Conservation (phyloP, 1,284 basidiomycete species). For the Melampsora occidentalis region DNA sequence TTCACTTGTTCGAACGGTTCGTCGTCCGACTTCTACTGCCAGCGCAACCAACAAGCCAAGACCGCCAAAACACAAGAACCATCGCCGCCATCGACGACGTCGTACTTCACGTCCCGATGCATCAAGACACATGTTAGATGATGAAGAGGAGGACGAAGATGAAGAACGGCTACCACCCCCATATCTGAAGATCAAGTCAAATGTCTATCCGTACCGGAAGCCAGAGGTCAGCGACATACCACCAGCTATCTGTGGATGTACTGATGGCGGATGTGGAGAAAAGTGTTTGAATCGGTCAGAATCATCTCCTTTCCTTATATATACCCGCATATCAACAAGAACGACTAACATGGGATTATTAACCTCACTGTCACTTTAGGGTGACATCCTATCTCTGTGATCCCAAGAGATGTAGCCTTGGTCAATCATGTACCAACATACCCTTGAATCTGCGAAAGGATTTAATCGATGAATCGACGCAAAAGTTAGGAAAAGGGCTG, state of each 20-base stretch:
- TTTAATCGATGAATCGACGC: slow-evolving; percentile 26
- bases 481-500: slow-evolving; percentile 30
- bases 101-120: slow-evolving; percentile 2
- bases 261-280: slow-evolving; percentile 36
- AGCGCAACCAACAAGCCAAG: neutral
- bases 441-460: slow-evolving; percentile 40
- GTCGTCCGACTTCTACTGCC: slow-evolving; percentile 11
- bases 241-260: slow-evolving; percentile 36
- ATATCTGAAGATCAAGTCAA: slow-evolving; percentile 42
- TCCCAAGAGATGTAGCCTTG: slow-evolving; percentile 31
- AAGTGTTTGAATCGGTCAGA: slow-evolving; percentile 39
- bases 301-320: neutral
- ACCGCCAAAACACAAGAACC: slow-evolving; percentile 1
- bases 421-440: slow-evolving; percentile 36
- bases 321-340: neutral
- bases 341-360: neutral
- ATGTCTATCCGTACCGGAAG: slow-evolving; percentile 32
- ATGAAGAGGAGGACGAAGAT: neutral
- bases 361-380: neutral
- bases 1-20: slow-evolving; percentile 12
- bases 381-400: slow-evolving; percentile 35
- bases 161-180: slow-evolving; percentile 22
- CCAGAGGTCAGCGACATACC: slow-evolving; percentile 28
- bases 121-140: neutral
- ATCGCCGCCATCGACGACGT: slow-evolving; percentile 8